These are phyloP conservation scores for Entelexis sorbosivorans DNA, from an alignment of 1,139 yeast genomes.

Conservation along the genomic window DNA sequence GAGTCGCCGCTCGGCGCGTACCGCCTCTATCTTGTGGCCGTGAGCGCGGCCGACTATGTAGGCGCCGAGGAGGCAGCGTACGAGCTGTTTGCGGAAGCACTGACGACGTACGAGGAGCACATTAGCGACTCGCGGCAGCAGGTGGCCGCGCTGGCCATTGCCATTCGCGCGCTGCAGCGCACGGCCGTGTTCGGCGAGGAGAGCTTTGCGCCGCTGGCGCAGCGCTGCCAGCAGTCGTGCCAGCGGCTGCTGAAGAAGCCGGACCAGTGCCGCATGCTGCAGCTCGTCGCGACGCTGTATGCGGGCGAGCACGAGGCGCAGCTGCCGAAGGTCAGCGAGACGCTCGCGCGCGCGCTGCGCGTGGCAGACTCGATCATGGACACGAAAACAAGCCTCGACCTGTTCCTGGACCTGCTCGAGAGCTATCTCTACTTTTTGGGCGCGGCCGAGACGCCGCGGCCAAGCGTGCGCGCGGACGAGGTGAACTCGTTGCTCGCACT, in stretches of 20 bases:
- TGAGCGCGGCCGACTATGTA: conserved; percentile 64
- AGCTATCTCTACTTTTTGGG: conserved; percentile 75
- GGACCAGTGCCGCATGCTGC: conserved; percentile 88
- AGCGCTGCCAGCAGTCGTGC: conserved; percentile 78
- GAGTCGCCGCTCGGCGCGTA: conserved; percentile 44
- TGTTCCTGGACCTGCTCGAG: conserved; percentile 81
- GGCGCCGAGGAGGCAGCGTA: conserved; percentile 55
- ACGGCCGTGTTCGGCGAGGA: conserved; percentile 48
- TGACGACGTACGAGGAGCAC: conserved; percentile 76
- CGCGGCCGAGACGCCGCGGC: conserved; percentile 53
- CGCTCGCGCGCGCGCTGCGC: conserved; percentile 64
- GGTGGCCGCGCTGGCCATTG: conserved; percentile 42
- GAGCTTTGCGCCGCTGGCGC: conserved; percentile 68
- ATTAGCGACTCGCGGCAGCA: conserved; percentile 53
- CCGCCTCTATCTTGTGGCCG: conserved; percentile 39
- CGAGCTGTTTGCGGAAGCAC: conserved; percentile 82
- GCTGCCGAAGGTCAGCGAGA: conserved; percentile 46
- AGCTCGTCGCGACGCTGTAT: conserved; percentile 84
- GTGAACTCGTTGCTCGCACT: conserved; percentile 80
- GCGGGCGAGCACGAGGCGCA: conserved; percentile 32
- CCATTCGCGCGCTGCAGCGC: conserved; percentile 53
- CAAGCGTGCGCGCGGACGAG: conserved; percentile 57
- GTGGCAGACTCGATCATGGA: conserved; percentile 93
- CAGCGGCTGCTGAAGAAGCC: conserved; percentile 81
- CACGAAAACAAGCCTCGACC: conserved; percentile 59